Evolutionary conservation across 306 rosid genomes (phyloP).

Genomic region (Rubus parviflorus): DNA sequence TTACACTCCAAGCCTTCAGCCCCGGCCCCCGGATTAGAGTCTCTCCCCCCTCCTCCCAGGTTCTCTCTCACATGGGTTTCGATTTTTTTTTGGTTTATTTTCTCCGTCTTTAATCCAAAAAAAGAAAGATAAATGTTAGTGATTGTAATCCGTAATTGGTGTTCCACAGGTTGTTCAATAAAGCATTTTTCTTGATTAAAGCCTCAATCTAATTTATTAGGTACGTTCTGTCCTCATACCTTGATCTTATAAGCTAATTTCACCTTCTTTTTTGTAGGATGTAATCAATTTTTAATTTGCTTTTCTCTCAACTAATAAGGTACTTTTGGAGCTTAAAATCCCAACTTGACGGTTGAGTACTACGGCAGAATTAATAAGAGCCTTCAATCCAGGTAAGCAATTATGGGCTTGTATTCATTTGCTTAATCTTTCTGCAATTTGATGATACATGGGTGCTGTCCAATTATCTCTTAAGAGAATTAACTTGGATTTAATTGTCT

Average conservation of each 20-base stretch:
- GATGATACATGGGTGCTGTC: background rate
- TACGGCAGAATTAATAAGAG: constrained; percentile 62
- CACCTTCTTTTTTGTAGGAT: background rate
- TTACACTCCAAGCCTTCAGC: constrained; percentile 42
- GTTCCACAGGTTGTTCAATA: constrained; percentile 47
- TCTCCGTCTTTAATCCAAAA: background rate
- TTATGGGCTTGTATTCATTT: background rate
- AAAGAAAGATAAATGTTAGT: background rate
- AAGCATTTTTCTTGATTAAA: constrained; percentile 76
- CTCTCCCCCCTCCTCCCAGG: constrained; percentile 53
- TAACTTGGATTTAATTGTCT: background rate
- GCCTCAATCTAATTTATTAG: constrained; percentile 65
- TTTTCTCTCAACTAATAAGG: constrained; percentile 35
- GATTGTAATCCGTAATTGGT: constrained; percentile 15
- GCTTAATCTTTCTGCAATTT: constrained; percentile 8
- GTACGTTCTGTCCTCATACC: constrained; percentile 29
- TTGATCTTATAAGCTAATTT: background rate
- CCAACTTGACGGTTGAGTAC: constrained; percentile 64
- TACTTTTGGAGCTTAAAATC: constrained; percentile 53
- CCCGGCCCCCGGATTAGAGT: constrained; percentile 37
- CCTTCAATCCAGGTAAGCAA: constrained; percentile 58
- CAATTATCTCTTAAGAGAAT: background rate
- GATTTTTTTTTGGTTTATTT: background rate
- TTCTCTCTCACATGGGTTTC: constrained; percentile 31
- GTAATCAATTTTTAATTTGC: background rate